phyloP scores from a whole-genome alignment of 306 rosid species.

The Arachis hypogaea region DNA sequence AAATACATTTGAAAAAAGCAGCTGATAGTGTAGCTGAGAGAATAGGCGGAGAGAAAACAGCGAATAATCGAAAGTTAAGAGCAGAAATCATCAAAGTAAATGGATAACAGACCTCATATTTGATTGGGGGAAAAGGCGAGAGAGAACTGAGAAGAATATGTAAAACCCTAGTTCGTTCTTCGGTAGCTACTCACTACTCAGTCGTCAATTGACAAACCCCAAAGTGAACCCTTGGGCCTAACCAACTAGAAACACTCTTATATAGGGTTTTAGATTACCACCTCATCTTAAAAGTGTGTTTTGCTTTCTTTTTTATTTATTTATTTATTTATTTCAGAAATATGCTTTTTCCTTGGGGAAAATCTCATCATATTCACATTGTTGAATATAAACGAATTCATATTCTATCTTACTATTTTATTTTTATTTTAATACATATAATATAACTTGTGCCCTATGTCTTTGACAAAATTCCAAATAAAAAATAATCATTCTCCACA shows the following conservation, averaged over 20 bases:
- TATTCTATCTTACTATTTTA: no score
- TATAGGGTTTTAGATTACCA: no score
- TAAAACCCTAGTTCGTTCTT: slow-evolving; percentile 56
- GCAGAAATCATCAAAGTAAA: neutral
- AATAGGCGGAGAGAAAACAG: neutral
- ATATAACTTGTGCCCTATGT: no score
- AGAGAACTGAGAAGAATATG: slow-evolving; percentile 16
- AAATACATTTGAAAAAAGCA: no score
- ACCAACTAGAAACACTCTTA: neutral
- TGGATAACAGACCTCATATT: slow-evolving; percentile 48
- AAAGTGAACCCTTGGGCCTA: neutral
- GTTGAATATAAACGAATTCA: no score
- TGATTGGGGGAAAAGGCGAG: neutral
- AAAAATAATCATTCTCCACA: no score
- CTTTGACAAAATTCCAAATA: no score
- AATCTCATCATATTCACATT: no score
- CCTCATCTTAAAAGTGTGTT: no score
- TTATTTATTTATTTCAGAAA: no score
- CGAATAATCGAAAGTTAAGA: neutral
- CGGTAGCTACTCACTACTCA: neutral
- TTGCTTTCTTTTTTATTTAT: no score
- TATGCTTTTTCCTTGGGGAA: neutral
- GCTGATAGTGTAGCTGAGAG: neutral
- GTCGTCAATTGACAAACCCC: slow-evolving; percentile 11
- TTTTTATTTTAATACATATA: no score